Conservation (phyloP, 1,284 basidiomycete genomes). For the Meripilus lineatus region DNA sequence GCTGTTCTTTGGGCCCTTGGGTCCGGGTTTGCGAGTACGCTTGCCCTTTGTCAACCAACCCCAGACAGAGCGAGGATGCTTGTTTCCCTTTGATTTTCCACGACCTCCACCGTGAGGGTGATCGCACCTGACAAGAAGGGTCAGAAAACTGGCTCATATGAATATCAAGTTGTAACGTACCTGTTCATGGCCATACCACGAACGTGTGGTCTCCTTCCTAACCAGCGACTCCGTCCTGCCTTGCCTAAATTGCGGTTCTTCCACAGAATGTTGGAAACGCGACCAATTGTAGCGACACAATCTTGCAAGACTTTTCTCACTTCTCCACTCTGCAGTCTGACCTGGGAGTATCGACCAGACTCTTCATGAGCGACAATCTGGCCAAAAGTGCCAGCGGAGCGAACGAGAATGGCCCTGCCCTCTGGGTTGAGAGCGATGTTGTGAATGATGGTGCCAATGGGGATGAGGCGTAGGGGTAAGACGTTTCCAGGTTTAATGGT, state of each 20-base stretch:
- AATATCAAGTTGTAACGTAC: constrained; percentile 38
- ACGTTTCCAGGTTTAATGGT: constrained; percentile 93
- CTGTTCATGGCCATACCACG: constrained; percentile 99
- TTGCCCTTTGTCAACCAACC: constrained; percentile 92
- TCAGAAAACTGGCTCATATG: constrained; percentile 3
- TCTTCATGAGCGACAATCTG: constrained; percentile 78
- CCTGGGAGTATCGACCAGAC: constrained; percentile 69
- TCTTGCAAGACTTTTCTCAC: constrained; percentile 81
- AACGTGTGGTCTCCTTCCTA: constrained; percentile 84
- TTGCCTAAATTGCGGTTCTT: constrained; percentile 85
- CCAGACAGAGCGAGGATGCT: constrained; percentile 87
- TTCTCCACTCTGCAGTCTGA: constrained; percentile 90
- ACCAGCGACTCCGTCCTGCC: constrained; percentile 87
- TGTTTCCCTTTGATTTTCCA: constrained; percentile 96
- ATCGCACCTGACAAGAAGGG: constrained; percentile 54
- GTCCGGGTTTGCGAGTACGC: constrained; percentile 87
- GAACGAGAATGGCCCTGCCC: constrained; percentile 81
- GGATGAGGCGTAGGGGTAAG: constrained; percentile 87
- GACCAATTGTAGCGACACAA: constrained; percentile 88
- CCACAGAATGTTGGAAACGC: constrained; percentile 91
- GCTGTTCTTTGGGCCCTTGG: constrained; percentile 81
- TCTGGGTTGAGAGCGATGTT: constrained; percentile 75
- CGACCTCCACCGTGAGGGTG: constrained; percentile 98
- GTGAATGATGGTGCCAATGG: constrained; percentile 89
- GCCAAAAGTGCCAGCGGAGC: constrained; percentile 86